Base-by-base conservation (phyloP, 257 asterid species). In the Solanum ahanhuiri region DNA sequence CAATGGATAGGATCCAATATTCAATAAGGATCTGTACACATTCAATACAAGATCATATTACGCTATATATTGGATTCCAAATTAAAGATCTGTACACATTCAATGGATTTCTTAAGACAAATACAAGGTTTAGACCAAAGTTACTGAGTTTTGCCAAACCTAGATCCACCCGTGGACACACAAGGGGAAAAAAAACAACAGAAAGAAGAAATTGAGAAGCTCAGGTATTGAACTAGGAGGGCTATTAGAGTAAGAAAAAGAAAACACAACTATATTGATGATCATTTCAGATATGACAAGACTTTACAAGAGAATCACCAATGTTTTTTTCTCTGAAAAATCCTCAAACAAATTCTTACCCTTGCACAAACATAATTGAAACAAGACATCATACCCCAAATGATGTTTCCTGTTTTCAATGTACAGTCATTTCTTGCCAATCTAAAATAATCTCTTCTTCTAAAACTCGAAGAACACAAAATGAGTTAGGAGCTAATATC, bases 391-490 rank as follows among this genome's bases (percentile, higher is more conserved):
- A 17, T 57, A 25, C 91, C 88, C 45, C 86, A 90, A 85, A 85
- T 87, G 86, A 86, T 90, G 87, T 34, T 83, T 90, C 37, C 82
- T 71, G 85, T 81, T 82, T 89, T 87, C 88, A 73, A 67, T 84
- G 92, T 94, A 83, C 92, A 91, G 93, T 92, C 67, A 84, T 35
- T 85, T 87, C 77, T 82, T 83, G 73, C 41, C n/a, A 87, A 89
- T 88, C 92, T 88, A 89, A 76, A 48, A 45, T 45, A 81, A 88
- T 91, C 91, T 92, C 98, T 94, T 95, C 98, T 91, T 89, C 92
- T 93, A 95, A 94, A 95, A 95, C 76, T 90, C 94, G 95, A 94
- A 93, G 98, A 92, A 92, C 90, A 90, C 69, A 81, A 81, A 81
- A 89, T 91, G 87, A 86, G 96, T 91, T 90, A 91, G 89, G 92